A percentile compares a stretch with the other conserved stretches of the same genome.
These are phyloP conservation scores for Hericium coralloides DNA, from an alignment of 768 basidiomycete species.

Conservation along the genomic window DNA sequence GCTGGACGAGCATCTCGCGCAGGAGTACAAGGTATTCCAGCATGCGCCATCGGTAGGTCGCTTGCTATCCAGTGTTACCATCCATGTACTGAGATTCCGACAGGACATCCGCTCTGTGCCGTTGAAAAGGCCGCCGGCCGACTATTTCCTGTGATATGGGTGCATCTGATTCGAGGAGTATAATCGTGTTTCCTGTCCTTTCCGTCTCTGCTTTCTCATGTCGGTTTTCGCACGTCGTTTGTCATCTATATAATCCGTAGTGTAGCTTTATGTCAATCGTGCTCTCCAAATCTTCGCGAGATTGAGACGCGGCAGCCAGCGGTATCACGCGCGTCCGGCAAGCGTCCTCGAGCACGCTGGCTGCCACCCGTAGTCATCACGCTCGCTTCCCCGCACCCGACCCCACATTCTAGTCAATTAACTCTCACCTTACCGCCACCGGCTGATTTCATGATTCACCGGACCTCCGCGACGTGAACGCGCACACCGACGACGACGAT, in stretches of 20 bases:
- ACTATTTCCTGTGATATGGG: slow-evolving; percentile 60
- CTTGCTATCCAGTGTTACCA: background rate
- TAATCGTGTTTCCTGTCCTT: background rate
- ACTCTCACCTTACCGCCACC: no score
- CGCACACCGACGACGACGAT: background rate
- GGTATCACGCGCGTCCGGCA: no score
- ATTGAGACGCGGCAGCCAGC: background rate
- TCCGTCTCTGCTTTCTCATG: background rate
- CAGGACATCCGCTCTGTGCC: slow-evolving; percentile 80
- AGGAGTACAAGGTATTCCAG: slow-evolving; percentile 94
- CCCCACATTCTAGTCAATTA: no score
- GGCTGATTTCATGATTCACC: no score
- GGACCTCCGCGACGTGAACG: no score
- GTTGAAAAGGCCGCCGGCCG: slow-evolving; percentile 77
- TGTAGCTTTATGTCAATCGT: background rate
- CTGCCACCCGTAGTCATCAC: no score
- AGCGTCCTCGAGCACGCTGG: no score
- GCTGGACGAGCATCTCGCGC: slow-evolving; percentile 85
- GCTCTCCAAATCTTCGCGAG: background rate
- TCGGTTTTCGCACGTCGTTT: no score
- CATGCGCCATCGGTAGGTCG: slow-evolving; percentile 75
- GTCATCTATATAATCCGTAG: no score
- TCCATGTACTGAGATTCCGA: background rate
- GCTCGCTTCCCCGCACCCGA: no score
- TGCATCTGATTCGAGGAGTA: background rate